phyloP scores from a whole-genome alignment of 176 grass and related monocot species.

The Oryza brachyantha region DNA sequence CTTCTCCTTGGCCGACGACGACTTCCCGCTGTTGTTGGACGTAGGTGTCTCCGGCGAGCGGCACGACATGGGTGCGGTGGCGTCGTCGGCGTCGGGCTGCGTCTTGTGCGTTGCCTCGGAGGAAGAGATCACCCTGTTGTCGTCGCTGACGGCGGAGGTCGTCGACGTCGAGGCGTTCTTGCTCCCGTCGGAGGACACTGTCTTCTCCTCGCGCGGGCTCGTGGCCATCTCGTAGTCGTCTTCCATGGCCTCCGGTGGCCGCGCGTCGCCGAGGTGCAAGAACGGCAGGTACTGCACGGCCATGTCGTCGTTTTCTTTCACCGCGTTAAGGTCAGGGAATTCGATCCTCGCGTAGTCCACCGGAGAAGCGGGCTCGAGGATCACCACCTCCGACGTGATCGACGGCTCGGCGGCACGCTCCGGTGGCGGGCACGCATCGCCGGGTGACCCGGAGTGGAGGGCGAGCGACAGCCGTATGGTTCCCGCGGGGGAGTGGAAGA shows the following conservation, averaged over 20 bases:
- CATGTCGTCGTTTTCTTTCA: conserved; percentile 74
- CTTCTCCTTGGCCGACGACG: conserved; percentile 15
- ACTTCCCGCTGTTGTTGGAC: conserved; percentile 30
- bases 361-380: conserved; percentile 38
- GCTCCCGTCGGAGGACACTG: conserved; percentile 35
- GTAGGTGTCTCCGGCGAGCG: conserved; percentile 57
- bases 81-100: neutral
- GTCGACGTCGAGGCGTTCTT: conserved; percentile 62
- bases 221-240: conserved; percentile 53
- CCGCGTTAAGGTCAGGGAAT: conserved; percentile 61
- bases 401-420: conserved; percentile 20
- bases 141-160: conserved; percentile 40
- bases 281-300: conserved; percentile 77
- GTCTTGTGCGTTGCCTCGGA: neutral
- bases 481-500: conserved; percentile 72
- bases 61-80: neutral
- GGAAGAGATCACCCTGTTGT: conserved; percentile 29
- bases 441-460: conserved; percentile 18
- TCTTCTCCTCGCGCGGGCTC: conserved; percentile 8
- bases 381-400: conserved; percentile 79
- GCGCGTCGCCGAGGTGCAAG: conserved; percentile 37
- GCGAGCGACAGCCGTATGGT: conserved; percentile 63
- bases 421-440: neutral
- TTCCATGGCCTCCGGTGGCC: neutral
- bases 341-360: conserved; percentile 52